Conservation (phyloP, 2,329 filamentous ascomycete species). For the Thermothelomyces thermophilus region DNA sequence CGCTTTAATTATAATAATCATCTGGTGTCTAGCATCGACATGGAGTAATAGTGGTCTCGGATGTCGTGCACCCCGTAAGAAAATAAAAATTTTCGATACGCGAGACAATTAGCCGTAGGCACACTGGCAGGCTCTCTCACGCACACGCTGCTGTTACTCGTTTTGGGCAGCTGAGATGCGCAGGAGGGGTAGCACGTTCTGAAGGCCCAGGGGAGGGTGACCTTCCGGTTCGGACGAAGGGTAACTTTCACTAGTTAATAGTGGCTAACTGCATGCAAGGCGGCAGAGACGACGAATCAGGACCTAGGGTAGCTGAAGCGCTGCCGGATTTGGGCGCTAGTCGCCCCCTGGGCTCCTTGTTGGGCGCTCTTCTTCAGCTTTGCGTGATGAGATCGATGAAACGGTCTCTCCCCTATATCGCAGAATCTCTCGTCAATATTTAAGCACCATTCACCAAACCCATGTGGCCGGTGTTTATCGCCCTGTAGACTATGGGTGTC, state of each 20-base stretch:
- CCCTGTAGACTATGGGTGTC: too few relatives aligned
- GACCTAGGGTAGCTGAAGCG: neutral
- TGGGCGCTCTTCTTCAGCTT: neutral
- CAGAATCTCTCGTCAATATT: too few relatives aligned
- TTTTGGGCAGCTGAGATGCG: neutral
- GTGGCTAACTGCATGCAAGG: neutral
- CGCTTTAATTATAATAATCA: too few relatives aligned
- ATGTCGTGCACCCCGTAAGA: too few relatives aligned
- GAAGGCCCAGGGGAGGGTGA: neutral
- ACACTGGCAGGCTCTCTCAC: slow-evolving; percentile 4
- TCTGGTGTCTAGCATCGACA: too few relatives aligned
- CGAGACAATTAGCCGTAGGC: slow-evolving; percentile 4
- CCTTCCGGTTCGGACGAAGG: slow-evolving; percentile 1
- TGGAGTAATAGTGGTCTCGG: too few relatives aligned
- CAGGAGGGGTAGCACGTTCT: neutral
- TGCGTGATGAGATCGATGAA: too few relatives aligned
- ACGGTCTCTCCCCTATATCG: too few relatives aligned
- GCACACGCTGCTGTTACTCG: neutral
- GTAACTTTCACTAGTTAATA: neutral
- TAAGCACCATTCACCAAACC: too few relatives aligned
- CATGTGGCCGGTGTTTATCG: too few relatives aligned
- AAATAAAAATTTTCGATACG: too few relatives aligned
- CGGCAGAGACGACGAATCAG: neutral
- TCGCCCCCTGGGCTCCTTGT: neutral
- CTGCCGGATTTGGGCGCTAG: neutral